Conservation (phyloP, 306 rosid genomes). For the Quercus agrifolia region DNA sequence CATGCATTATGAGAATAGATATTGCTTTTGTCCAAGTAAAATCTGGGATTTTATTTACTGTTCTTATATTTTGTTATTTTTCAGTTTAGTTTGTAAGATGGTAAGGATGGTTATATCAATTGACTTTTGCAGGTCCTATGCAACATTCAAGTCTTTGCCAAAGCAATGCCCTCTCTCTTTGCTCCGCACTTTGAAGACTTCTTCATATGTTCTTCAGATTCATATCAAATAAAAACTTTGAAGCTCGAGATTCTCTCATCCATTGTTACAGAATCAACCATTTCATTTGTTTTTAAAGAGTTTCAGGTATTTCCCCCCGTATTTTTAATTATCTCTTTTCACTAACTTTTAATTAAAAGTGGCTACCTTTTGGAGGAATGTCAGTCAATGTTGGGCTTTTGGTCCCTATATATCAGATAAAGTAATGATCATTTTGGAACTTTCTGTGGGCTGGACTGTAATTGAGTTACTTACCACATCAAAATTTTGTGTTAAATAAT, state of each 20-base stretch:
- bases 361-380: slow-evolving; percentile 7
- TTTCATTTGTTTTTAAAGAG: slow-evolving; percentile 64
- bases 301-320: slow-evolving; percentile 66
- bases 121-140: slow-evolving; percentile 68
- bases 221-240: slow-evolving; percentile 79
- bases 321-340: background rate
- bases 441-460: background rate
- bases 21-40: slow-evolving; percentile 11
- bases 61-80: slow-evolving; percentile 9
- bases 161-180: slow-evolving; percentile 86
- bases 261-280: slow-evolving; percentile 62
- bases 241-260: slow-evolving; percentile 86
- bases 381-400: slow-evolving; percentile 3
- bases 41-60: slow-evolving; percentile 16
- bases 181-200: slow-evolving; percentile 78
- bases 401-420: background rate
- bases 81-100: slow-evolving; percentile 1
- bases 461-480: background rate
- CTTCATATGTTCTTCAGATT: slow-evolving; percentile 73
- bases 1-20: background rate
- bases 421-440: background rate
- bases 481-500: background rate
- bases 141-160: slow-evolving; percentile 94
- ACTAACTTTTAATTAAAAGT: slow-evolving; percentile 7
- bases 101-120: slow-evolving; percentile 28